These are phyloP conservation scores for Lichenothelia convexa DNA, from an alignment of 495 filamentous ascomycete species.

Conservation along the genomic window DNA sequence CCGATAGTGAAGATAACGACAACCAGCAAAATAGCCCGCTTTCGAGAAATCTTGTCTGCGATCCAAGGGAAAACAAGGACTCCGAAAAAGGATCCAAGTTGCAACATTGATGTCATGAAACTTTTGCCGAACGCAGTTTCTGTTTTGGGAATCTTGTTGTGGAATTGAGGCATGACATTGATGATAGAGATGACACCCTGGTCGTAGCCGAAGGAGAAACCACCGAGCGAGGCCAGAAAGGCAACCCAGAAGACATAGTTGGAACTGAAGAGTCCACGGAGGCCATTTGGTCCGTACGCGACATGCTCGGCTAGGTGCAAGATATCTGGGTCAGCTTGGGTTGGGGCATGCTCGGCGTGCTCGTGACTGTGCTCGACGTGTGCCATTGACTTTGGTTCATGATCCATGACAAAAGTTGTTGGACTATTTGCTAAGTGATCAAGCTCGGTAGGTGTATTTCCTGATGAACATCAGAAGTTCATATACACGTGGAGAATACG, in stretches of 20 bases:
- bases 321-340: no score
- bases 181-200: slow-evolving; percentile 16
- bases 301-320: neutral
- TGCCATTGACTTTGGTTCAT: no score
- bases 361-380: no score
- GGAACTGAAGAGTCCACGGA: neutral
- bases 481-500: no score
- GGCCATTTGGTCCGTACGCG: neutral
- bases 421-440: no score
- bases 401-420: no score
- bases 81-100: slow-evolving; percentile 16
- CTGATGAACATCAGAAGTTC: no score
- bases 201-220: slow-evolving; percentile 5
- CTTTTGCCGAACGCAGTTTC: neutral
- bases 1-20: slow-evolving; percentile 15
- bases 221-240: neutral
- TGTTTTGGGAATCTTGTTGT: slow-evolving; percentile 9
- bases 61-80: slow-evolving; percentile 15
- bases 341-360: no score
- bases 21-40: slow-evolving; percentile 14
- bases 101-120: slow-evolving; percentile 9
- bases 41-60: slow-evolving; percentile 15
- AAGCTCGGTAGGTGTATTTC: no score
- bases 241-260: neutral
- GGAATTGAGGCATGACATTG: slow-evolving; percentile 15